phyloP scores from a whole-genome alignment of 208 protist species.

The Leishmania arabica region DNA sequence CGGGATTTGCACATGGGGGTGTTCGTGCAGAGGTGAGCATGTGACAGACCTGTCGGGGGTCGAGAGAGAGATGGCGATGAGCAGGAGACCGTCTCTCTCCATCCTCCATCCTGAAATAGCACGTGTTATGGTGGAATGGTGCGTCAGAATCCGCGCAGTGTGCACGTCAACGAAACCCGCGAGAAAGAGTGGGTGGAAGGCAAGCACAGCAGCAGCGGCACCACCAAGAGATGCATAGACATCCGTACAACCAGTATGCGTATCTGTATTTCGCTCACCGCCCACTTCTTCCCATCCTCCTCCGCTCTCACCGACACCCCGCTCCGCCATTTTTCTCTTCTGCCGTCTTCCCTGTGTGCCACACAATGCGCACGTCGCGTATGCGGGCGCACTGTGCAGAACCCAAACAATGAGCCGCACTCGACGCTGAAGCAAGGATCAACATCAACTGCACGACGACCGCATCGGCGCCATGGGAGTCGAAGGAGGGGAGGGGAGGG shows the following conservation, averaged over 20 bases:
- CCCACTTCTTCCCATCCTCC: no score
- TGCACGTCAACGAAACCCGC: background rate
- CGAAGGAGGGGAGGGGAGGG: background rate
- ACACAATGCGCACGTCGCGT: no score
- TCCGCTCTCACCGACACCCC: no score
- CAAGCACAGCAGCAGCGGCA: background rate
- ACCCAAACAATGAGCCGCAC: background rate
- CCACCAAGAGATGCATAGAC: background rate
- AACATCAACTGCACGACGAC: background rate
- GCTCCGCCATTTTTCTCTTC: background rate
- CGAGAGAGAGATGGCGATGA: background rate
- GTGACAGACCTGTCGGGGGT: background rate
- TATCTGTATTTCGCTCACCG: background rate
- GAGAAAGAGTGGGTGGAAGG: background rate
- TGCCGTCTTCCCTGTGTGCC: background rate
- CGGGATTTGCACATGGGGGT: background rate
- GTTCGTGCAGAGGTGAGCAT: background rate
- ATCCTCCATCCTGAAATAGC: background rate
- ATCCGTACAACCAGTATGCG: background rate
- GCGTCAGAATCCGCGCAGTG: background rate
- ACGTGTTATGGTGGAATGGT: background rate
- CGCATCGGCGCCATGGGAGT: background rate
- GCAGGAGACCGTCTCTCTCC: background rate
- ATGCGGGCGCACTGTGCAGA: background rate
- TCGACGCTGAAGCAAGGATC: background rate